Percentiles rank a stretch among this genome's conserved stretches.
These are phyloP conservation scores for Cyclostephanos tholiformis DNA, from an alignment of 108 stramenopile genomes.

Conservation along the genomic window DNA sequence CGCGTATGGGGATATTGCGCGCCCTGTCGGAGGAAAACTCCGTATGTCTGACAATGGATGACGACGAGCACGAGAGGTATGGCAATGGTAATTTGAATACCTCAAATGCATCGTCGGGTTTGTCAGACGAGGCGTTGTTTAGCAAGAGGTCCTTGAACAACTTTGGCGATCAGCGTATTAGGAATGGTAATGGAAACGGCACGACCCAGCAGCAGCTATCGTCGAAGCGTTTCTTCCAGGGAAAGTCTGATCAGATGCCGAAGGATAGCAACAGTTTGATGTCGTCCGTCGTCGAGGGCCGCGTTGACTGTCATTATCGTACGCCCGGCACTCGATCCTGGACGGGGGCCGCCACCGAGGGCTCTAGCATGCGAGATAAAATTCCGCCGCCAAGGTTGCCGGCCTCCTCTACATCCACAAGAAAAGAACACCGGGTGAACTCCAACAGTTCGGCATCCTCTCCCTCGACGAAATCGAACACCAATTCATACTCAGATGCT, in stretches of 20 bases:
- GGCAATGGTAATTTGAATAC: background rate
- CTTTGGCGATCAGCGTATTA: background rate
- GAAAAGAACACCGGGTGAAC: background rate
- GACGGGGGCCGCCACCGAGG: background rate
- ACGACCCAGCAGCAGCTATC: background rate
- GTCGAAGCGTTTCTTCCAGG: slow-evolving; percentile 2
- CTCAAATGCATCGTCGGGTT: background rate
- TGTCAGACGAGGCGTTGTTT: background rate
- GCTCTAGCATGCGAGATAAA: background rate
- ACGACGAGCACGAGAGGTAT: slow-evolving; percentile 21
- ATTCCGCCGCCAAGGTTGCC: background rate
- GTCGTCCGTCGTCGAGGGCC: background rate
- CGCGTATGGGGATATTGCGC: slow-evolving; percentile 34
- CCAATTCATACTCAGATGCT: background rate
- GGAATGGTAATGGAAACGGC: background rate
- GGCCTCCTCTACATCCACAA: background rate
- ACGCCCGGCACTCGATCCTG: background rate
- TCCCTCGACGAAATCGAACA: background rate
- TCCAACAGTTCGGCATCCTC: background rate
- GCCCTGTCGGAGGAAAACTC: slow-evolving; percentile 43
- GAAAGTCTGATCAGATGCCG: slow-evolving; percentile 7
- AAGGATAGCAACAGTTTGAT: slow-evolving; percentile 12
- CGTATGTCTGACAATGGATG: slow-evolving; percentile 32
- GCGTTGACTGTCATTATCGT: background rate
- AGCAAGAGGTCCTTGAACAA: background rate